These are phyloP conservation scores for Hygrophorus pudorinus DNA, from an alignment of 768 basidiomycete species.

Conservation along the genomic window DNA sequence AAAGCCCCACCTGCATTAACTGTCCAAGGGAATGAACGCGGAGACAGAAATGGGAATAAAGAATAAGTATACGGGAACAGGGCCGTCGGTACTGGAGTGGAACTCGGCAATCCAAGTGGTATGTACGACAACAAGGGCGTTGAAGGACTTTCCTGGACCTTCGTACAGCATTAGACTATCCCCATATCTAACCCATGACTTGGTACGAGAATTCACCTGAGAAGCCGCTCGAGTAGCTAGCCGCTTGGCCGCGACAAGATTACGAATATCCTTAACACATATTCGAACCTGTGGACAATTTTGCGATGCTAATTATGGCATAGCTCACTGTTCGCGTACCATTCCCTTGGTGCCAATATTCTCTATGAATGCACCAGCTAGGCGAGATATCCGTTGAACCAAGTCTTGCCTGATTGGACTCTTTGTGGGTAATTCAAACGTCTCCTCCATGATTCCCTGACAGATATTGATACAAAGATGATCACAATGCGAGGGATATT, in stretches of 20 bases:
- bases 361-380: conserved; percentile 56
- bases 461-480: conserved; percentile 4
- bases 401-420: conserved; percentile 33
- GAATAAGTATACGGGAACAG: conserved; percentile 37
- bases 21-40: conserved; percentile 40
- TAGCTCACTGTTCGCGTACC: conserved; percentile 19
- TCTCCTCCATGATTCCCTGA: conserved; percentile 31
- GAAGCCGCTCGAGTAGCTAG: conserved; percentile 41
- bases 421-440: conserved; percentile 33
- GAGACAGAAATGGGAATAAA: conserved; percentile 56
- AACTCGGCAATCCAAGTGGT: conserved; percentile 17
- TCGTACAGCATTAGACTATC: not conserved
- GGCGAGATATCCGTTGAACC: conserved; percentile 58
- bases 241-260: conserved; percentile 37
- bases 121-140: conserved; percentile 19
- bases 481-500: conserved; percentile 8
- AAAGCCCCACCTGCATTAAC: conserved; percentile 35
- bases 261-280: conserved; percentile 27
- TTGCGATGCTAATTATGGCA: not conserved
- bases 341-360: conserved; percentile 32
- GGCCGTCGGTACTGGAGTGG: conserved; percentile 15
- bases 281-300: conserved; percentile 38
- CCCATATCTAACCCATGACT: not conserved
- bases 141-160: conserved; percentile 9
- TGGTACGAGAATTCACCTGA: conserved; percentile 30